Percentiles rank a stretch among this genome's conserved stretches.
These are phyloP conservation scores for Heliosperma pusillum DNA, from an alignment of 148 eudicot species.

Conservation along the genomic window DNA sequence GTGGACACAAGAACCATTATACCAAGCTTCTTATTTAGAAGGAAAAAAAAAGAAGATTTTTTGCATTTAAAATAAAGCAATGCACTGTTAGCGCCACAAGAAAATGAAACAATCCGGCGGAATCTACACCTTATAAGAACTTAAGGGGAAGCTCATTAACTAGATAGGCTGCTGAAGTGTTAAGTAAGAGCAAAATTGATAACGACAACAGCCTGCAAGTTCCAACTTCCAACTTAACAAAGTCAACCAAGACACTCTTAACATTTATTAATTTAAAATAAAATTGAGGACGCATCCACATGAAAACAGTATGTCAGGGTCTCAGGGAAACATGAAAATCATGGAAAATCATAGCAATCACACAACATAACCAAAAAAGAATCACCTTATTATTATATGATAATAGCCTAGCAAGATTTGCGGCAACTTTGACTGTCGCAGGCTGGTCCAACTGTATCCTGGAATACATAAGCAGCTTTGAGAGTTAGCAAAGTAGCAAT, in stretches of 20 bases:
- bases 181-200: not conserved
- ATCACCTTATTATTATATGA: slow-evolving; percentile 86
- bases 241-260: not conserved
- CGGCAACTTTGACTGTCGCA: slow-evolving; percentile 97
- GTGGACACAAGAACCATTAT: not conserved
- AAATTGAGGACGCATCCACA: no score
- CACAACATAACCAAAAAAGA: not conserved
- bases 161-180: not conserved
- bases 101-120: not conserved
- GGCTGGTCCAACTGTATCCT: slow-evolving; percentile 98
- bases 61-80: not conserved
- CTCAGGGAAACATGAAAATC: not conserved
- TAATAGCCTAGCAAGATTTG: slow-evolving; percentile 76
- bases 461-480: slow-evolving; percentile 18
- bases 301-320: no score
- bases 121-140: not conserved
- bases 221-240: not conserved
- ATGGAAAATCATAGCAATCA: not conserved
- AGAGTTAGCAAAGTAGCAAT: not conserved
- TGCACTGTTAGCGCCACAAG: not conserved
- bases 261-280: no score
- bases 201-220: not conserved
- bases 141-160: not conserved
- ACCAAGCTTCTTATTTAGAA: not conserved
- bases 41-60: not conserved